These are phyloP conservation scores for Sordariomycetes sp. DNA, from an alignment of 2,329 filamentous ascomycete genomes.

Conservation along the genomic window DNA sequence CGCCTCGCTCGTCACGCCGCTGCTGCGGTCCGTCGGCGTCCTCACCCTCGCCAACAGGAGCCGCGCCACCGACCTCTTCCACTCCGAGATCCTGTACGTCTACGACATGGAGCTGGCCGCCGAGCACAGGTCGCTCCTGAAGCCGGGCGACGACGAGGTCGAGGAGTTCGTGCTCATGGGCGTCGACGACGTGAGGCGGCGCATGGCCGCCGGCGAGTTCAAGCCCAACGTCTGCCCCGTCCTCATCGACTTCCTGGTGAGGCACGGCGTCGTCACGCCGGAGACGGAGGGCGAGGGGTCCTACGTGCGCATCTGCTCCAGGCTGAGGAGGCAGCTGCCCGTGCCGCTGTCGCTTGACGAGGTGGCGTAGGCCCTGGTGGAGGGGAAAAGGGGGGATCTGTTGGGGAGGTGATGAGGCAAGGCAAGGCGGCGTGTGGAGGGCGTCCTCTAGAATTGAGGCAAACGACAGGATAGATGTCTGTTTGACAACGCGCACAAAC, in stretches of 20 bases:
- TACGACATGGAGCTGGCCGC: conserved; percentile 63
- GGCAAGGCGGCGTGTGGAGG: too few relatives aligned
- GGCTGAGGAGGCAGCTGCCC: conserved; percentile 34
- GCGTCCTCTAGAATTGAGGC: too few relatives aligned
- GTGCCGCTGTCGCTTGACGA: too few relatives aligned
- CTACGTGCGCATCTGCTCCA: conserved; percentile 56
- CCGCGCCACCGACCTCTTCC: conserved; percentile 15
- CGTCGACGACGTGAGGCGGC: conserved; percentile 47
- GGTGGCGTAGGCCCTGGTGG: too few relatives aligned
- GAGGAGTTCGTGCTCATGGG: conserved; percentile 63
- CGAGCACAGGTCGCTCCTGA: conserved; percentile 50
- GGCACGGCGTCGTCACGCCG: conserved; percentile 65
- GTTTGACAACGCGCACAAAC: background rate
- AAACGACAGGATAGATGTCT: background rate
- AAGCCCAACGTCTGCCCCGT: conserved; percentile 78
- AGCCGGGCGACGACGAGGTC: conserved; percentile 70
- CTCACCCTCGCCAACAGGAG: conserved; percentile 25
- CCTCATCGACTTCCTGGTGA: conserved; percentile 72
- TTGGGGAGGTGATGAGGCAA: too few relatives aligned
- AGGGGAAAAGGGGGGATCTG: too few relatives aligned
- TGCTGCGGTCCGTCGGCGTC: conserved; percentile 15
- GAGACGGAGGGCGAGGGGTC: conserved; percentile 61
- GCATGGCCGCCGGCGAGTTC: conserved; percentile 61
- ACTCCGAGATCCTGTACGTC: conserved; percentile 47
- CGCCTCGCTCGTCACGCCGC: conserved; percentile 13